Evolutionary conservation across 1,139 yeast genomes (phyloP), one percentile per base, ranked within the genome.

Genomic region (Nakaseomyces uthaithaninus): DNA sequence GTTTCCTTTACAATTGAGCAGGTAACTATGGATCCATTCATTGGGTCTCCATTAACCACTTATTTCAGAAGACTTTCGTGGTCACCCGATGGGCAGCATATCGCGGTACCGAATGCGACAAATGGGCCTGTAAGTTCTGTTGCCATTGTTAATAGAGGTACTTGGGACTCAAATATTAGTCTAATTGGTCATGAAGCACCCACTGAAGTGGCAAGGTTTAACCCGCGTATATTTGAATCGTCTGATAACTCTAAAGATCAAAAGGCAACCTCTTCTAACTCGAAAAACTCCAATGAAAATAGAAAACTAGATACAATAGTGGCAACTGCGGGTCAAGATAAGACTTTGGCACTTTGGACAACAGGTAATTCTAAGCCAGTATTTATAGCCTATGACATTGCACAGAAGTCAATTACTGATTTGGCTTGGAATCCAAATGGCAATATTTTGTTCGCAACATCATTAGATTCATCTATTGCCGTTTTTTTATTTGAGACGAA

Each of bases 51-150:
- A 1, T 68, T 89, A 47, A 85, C 95, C 0, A 86, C 97, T 0
- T 91, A 91, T 60, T 91, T 87, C 59, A 69, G 98, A 50, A 68
- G 96, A 50, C 74, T 84, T 64, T 83, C 95, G 19, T 91, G 99
- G 99, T 85, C 96, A 0, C 98, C 98, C 0, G 97, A 91, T 62
- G 98, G 98, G 1, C 93, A 85, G 58, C 91, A 84, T 54, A 83
- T 91, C 39, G 97, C 96, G 0, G 95, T 85, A 0, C 95, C 98
- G 0, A 93, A 91, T 62, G 96, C 98, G 1, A 86, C 94, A 8
- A 91, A 93, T 60, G 97, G 97, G 0, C 96, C 96, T 0, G 93
- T 91, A 0, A 77, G 95, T 1, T 80, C 95, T 0, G 91, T 87
- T 4, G 91, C 89, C 0, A 76, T 91, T 26, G 78, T 91, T 22